A percentile compares a stretch with the other conserved stretches of the same genome.
These are phyloP conservation scores for Aethionema arabicum DNA, from an alignment of 345 rosid genomes.

Conservation along the genomic window DNA sequence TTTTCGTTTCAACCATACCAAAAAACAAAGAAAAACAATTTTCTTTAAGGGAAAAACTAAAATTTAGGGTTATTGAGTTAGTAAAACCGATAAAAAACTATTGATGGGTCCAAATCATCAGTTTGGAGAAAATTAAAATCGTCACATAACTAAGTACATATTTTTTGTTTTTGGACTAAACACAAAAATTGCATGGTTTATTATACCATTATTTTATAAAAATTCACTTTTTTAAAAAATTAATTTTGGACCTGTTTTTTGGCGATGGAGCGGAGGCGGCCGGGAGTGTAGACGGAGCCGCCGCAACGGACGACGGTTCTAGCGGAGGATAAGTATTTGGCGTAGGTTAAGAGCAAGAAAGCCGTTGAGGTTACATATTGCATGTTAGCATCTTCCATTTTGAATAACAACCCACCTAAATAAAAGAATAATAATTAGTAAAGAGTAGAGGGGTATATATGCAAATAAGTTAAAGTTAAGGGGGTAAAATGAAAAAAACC, in stretches of 20 bases:
- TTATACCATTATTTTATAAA: too few species aligned
- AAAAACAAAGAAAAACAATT: too few species aligned
- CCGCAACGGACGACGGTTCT: conserved; percentile 51
- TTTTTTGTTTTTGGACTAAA: too few species aligned
- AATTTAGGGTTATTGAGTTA: too few species aligned
- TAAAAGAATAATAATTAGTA: conserved; percentile 31
- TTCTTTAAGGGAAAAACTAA: too few species aligned
- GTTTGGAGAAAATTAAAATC: too few species aligned
- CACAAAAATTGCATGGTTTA: too few species aligned
- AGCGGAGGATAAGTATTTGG: conserved; percentile 51
- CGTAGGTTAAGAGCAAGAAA: conserved; percentile 55
- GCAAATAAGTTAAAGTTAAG: conserved; percentile 9
- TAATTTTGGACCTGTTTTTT: conserved; percentile 51
- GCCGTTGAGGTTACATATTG: conserved; percentile 63
- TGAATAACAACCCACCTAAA: conserved; percentile 69
- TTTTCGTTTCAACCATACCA: too few species aligned
- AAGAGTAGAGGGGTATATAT: not conserved
- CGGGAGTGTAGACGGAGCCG: conserved; percentile 45
- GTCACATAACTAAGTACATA: too few species aligned
- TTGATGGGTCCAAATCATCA: too few species aligned
- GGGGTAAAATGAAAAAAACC: conserved; percentile 42
- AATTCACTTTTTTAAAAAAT: too few species aligned
- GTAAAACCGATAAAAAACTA: too few species aligned
- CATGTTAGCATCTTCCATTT: conserved; percentile 54
- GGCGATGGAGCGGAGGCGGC: conserved; percentile 49